Percentiles rank a stretch among this genome's conserved stretches.
phyloP scores from a whole-genome alignment of 2,329 filamentous ascomycete genomes.

The Colletotrichum liaoningense region DNA sequence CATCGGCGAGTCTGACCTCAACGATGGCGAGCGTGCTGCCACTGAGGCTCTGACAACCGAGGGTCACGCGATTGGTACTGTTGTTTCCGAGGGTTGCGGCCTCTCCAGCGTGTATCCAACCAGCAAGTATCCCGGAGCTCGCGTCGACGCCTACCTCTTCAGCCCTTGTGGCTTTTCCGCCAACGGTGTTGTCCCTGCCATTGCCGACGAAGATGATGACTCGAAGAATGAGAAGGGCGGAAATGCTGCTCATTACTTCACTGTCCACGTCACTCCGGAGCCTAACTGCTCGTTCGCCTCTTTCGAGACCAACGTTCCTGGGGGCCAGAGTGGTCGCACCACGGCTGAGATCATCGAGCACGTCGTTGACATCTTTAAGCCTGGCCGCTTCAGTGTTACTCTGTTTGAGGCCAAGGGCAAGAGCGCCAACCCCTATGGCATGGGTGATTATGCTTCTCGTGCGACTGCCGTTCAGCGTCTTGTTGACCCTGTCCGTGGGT shows the following conservation, averaged over 20 bases:
- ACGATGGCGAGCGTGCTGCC: slow-evolving; percentile 68
- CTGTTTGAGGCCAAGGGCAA: slow-evolving; percentile 88
- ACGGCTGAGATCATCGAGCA: slow-evolving; percentile 93
- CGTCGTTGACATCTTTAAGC: slow-evolving; percentile 95
- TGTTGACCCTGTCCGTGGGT: slow-evolving; percentile 86
- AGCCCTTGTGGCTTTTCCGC: slow-evolving; percentile 97
- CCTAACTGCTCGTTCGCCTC: slow-evolving; percentile 97
- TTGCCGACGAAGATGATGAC: slow-evolving; percentile 62
- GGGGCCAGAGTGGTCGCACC: slow-evolving; percentile 86
- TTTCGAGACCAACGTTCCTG: slow-evolving; percentile 97
- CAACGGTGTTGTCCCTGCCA: slow-evolving; percentile 92
- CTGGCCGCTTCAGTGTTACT: slow-evolving; percentile 96
- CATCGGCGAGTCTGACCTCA: slow-evolving; percentile 61
- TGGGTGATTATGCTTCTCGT: slow-evolving; percentile 53
- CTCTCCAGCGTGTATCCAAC: slow-evolving; percentile 90
- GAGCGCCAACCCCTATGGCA: slow-evolving; percentile 54
- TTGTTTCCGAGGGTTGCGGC: slow-evolving; percentile 91
- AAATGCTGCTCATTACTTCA: slow-evolving; percentile 88
- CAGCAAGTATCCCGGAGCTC: slow-evolving; percentile 88
- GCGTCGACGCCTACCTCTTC: slow-evolving; percentile 96
- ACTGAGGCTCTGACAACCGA: slow-evolving; percentile 87
- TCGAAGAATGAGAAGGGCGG: slow-evolving; percentile 46
- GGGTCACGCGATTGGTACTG: slow-evolving; percentile 90
- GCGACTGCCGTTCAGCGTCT: slow-evolving; percentile 57
- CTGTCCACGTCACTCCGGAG: slow-evolving; percentile 97